Conservation (phyloP, 2,329 filamentous ascomycete species). For the Diplocarpon mali region DNA sequence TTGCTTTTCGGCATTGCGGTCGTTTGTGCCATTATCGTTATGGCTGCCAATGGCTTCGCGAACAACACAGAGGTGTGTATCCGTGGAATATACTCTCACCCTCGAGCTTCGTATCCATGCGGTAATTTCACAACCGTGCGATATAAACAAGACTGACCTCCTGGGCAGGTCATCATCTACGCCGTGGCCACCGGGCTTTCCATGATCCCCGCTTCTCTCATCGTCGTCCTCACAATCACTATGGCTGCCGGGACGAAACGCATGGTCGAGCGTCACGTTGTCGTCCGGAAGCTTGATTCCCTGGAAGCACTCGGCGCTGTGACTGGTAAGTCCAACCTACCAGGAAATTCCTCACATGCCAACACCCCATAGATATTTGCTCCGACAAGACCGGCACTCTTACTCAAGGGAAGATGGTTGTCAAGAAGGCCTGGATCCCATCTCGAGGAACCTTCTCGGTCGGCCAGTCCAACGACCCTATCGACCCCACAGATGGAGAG, state of each 20-base stretch:
- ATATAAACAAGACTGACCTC: background rate
- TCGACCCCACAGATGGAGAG: conserved; percentile 38
- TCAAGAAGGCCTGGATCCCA: conserved; percentile 43
- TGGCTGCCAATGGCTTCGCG: conserved; percentile 45
- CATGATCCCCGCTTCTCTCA: conserved; percentile 52
- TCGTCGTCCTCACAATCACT: conserved; percentile 56
- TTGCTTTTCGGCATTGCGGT: conserved; percentile 52
- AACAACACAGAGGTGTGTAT: conserved; percentile 31
- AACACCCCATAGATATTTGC: conserved; percentile 38
- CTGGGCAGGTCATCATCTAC: conserved; percentile 45
- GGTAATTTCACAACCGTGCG: background rate
- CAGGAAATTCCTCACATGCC: conserved; percentile 17
- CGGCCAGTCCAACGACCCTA: conserved; percentile 37
- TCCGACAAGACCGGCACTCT: conserved; percentile 68
- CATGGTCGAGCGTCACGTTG: conserved; percentile 45
- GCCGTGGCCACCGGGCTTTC: conserved; percentile 47
- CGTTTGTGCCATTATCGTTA: conserved; percentile 53
- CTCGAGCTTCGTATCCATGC: too few species aligned
- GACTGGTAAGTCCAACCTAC: conserved; percentile 35
- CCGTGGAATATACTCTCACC: too few species aligned
- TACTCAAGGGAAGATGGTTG: conserved; percentile 31
- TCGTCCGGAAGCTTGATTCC: conserved; percentile 45
- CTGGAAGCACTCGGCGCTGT: conserved; percentile 45
- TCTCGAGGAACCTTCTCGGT: conserved; percentile 40
- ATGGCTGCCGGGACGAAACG: conserved; percentile 50